Evolutionary conservation across 192 early-diverging fungal genomes (phyloP), one percentile per base, ranked within the genome.

Genomic region (Backusella morwellensis): DNA sequence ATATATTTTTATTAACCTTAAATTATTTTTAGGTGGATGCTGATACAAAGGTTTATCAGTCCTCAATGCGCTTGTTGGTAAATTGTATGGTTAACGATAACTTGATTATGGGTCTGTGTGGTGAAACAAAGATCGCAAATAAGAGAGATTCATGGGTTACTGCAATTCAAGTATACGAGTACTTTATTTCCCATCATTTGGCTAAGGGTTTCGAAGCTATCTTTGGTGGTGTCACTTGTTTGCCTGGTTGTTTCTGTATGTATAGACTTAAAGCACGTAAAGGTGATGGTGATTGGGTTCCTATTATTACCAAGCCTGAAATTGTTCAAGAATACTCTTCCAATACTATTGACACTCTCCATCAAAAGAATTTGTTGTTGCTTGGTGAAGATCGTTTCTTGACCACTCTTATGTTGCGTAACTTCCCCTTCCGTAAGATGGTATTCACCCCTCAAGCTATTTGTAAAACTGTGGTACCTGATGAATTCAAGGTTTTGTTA

Each of bases 231-330:
- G 97, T 99, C 15, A 99, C 97, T 4, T 99, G 97, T 88, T 80
- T 99, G 34, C 97, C 97, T 36, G 95, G 96, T 78, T 97, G 97
- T 82, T 99, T 99, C 90, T 97, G 94, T 87, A 97, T 96, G 95
- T 99, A 97, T 83, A 91, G 97, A 36, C 93, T 98, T 81, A 98
- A 98, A 80, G 95, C 89, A 23, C 88, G 88, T 68, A 92, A 92
- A 81, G 86, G 88, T 40, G 87, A 91, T 59, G 80, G 89, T 32
- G 90, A 91, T 21, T 91, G 93, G 92, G 93, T 97, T 12, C 94
- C 97, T 19, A 90, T 97, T 75, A 87, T 97, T 72, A 91, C 93
- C 70, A 95, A 97, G 79, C 95, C 93, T 14, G 95, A 95, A 83
- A 92, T 98, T 56, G 92, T 96, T 50, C 89, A 93, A 78, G 90